Conservation (phyloP, 805 yeast species). For the Candida tibetensis region DNA sequence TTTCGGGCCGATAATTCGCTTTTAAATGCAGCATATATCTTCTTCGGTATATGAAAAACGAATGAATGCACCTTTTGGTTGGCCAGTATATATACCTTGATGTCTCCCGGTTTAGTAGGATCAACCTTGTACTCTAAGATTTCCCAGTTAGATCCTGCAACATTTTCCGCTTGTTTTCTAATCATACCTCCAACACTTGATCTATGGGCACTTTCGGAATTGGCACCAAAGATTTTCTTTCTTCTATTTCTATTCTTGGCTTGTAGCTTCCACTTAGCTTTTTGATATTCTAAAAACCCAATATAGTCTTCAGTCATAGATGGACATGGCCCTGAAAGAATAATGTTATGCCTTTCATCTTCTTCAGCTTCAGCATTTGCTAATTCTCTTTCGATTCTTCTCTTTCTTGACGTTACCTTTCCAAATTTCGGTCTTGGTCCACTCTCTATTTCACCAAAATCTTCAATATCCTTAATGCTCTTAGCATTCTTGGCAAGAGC, state of each 20-base stretch:
- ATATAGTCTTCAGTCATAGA: conserved; percentile 63
- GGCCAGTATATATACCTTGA: conserved; percentile 68
- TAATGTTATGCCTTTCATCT: conserved; percentile 48
- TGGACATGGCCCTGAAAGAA: conserved; percentile 57
- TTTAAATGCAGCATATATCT: conserved; percentile 65
- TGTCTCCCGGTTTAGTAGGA: conserved; percentile 61
- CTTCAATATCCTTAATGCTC: conserved; percentile 65
- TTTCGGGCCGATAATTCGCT: conserved; percentile 40
- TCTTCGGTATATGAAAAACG: conserved; percentile 70
- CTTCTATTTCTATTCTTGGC: conserved; percentile 70
- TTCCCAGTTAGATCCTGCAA: conserved; percentile 82
- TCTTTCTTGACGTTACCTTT: conserved; percentile 48
- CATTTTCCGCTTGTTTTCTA: conserved; percentile 73
- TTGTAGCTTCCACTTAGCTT: conserved; percentile 84
- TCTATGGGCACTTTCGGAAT: conserved; percentile 50
- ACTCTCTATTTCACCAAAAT: conserved; percentile 46
- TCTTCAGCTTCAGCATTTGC: conserved; percentile 26
- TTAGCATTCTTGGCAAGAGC: conserved; percentile 23
- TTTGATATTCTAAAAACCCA: conserved; percentile 70
- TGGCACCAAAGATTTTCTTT: conserved; percentile 72
- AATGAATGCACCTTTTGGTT: conserved; percentile 72
- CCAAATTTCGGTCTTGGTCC: conserved; percentile 36
- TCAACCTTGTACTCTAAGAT: conserved; percentile 66
- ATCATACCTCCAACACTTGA: conserved; percentile 66
- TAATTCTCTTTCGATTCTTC: conserved; percentile 29